phyloP scores from a whole-genome alignment of 2,329 filamentous ascomycete species.

The Cucurbitaria berberidis region DNA sequence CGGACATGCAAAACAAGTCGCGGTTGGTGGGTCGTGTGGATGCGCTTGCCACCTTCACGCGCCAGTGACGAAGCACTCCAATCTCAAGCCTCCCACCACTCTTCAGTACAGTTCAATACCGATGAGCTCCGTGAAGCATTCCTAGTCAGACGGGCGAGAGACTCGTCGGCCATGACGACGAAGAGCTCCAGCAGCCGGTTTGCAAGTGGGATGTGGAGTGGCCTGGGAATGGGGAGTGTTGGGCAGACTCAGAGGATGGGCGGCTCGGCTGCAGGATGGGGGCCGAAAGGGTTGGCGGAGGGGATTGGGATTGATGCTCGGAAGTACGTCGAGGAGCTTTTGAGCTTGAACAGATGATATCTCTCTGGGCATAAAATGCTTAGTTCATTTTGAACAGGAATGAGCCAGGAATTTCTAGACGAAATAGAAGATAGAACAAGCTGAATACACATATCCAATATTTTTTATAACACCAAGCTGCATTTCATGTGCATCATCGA shows the following conservation, averaged over 20 bases:
- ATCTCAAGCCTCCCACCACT: constrained; percentile 7
- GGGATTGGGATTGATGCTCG: constrained; percentile 80
- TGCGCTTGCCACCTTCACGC: constrained; percentile 55
- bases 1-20: constrained; percentile 67
- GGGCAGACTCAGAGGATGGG: constrained; percentile 41
- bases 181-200: constrained; percentile 32
- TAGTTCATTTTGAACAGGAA: too few species aligned
- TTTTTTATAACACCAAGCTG: too few species aligned
- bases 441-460: too few species aligned
- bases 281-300: constrained; percentile 67
- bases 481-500: too few species aligned
- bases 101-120: constrained; percentile 30
- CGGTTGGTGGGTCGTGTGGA: constrained; percentile 73
- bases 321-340: constrained; percentile 74
- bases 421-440: too few species aligned
- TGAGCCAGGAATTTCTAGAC: not conserved
- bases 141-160: constrained; percentile 49
- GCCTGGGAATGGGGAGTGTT: constrained; percentile 23
- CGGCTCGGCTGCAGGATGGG: constrained; percentile 57
- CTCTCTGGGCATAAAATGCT: too few species aligned
- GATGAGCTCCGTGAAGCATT: constrained; percentile 51
- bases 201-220: constrained; percentile 44
- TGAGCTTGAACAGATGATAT: constrained; percentile 65
- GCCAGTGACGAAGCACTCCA: constrained; percentile 8
- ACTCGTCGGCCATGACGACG: constrained; percentile 27